These are phyloP conservation scores for Candida ortonii DNA, from an alignment of 805 yeast species.

Conservation along the genomic window DNA sequence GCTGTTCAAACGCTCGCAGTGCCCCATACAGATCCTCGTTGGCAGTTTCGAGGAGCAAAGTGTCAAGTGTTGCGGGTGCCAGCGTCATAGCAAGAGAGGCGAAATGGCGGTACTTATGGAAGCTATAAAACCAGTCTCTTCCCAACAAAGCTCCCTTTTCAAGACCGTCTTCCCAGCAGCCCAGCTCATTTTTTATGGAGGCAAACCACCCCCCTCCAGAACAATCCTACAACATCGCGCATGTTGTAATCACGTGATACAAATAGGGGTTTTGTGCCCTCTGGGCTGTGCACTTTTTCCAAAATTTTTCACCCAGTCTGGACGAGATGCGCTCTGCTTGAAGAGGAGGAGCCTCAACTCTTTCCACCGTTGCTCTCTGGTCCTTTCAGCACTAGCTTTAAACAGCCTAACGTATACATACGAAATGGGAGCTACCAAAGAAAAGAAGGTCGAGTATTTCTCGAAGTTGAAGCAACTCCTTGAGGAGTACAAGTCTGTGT, in stretches of 20 bases:
- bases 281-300: constrained; percentile 1
- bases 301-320: constrained; percentile 3
- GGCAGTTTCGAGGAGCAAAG: constrained; percentile 11
- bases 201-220: too few species aligned
- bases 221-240: too few species aligned
- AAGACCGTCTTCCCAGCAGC: constrained; percentile 6
- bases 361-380: background rate
- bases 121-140: background rate
- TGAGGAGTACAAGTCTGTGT: constrained; percentile 96
- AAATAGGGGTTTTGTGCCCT: constrained; percentile 5
- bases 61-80: constrained; percentile 8
- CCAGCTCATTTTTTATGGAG: constrained; percentile 2
- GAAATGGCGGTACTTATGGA: too few species aligned
- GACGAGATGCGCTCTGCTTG: too few species aligned
- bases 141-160: constrained; percentile 7
- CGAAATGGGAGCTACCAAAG: constrained; percentile 99
- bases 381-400: constrained; percentile 55
- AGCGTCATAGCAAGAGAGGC: constrained; percentile 1
- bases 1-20: constrained; percentile 7
- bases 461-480: constrained; percentile 90
- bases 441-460: constrained; percentile 95
- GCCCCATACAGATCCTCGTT: constrained; percentile 8
- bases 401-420: constrained; percentile 85
- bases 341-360: too few species aligned
- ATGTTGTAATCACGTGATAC: constrained; percentile 14